These are phyloP conservation scores for Kregervanrija pseudodelftensis DNA, from an alignment of 805 yeast species.

Conservation along the genomic window DNA sequence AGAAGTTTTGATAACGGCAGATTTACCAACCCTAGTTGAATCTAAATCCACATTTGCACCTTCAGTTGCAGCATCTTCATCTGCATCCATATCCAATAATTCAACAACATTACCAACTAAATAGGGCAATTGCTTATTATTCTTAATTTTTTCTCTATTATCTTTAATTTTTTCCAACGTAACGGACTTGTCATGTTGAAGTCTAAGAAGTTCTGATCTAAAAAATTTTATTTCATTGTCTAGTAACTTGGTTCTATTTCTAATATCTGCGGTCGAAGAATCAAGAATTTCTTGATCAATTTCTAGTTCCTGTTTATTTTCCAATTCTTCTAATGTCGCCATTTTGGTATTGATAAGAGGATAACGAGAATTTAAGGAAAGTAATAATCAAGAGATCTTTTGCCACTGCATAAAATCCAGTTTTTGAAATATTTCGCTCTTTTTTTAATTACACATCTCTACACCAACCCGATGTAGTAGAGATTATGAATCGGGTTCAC, in stretches of 20 bases:
- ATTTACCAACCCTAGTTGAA: slow-evolving; percentile 84
- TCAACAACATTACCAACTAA: slow-evolving; percentile 96
- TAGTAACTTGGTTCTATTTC: slow-evolving; percentile 76
- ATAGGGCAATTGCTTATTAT: slow-evolving; percentile 92
- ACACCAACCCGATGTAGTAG: background rate
- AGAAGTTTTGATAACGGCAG: slow-evolving; percentile 97
- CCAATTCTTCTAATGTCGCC: slow-evolving; percentile 84
- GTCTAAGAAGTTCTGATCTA: slow-evolving; percentile 83
- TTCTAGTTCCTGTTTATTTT: slow-evolving; percentile 46
- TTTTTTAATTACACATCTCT: background rate
- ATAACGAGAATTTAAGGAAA: background rate
- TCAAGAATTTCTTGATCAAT: slow-evolving; percentile 76
- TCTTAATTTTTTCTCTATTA: slow-evolving; percentile 91
- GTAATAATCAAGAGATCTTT: background rate
- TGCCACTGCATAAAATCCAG: background rate
- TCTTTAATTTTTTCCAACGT: slow-evolving; percentile 93
- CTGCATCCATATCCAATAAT: slow-evolving; percentile 79
- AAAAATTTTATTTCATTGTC: slow-evolving; percentile 95
- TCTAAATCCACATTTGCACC: slow-evolving; percentile 95
- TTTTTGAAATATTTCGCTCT: too few species aligned
- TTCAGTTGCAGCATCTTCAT: slow-evolving; percentile 75
- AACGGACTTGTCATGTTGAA: slow-evolving; percentile 85
- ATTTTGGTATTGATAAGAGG: slow-evolving; percentile 28
- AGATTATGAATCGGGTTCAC: too few species aligned
- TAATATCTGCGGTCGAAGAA: slow-evolving; percentile 74